Base-by-base conservation (phyloP, 768 basidiomycete genomes). In the Arthromyces matolae region DNA sequence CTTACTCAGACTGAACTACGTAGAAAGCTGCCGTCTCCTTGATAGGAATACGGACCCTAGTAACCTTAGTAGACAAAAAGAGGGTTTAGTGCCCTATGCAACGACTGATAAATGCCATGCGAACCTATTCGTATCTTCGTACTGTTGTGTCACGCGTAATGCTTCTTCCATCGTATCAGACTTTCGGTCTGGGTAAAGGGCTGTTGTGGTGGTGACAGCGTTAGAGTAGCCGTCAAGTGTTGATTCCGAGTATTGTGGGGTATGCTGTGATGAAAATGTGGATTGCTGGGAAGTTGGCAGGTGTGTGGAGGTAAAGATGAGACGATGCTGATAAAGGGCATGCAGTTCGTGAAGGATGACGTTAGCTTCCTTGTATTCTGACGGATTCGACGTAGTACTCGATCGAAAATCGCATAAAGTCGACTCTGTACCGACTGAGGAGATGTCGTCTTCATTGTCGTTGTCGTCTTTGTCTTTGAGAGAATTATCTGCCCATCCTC, bases 121-220 rank as follows among this genome's bases (percentile, higher is more conserved):
- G n/a, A n/a, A 84, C 87, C 70, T 83, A 61, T 89, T 89, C 0
- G 71, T 70, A 44, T 76, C 74, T 60, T 82, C 83, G 48, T 89
- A 89, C 12, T 72, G 76, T 49, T 81, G 74, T 36, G 71, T 71
- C 13, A 85, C 83, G 12, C 63, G 65, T 27, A 67, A 59, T 1
- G 68, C 63, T 61, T 84, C 79, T 42, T 76, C 52, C 27, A 14
- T 23, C 22, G 51, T 19, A 38, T 50, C 38, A 18, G 16, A 27
- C 23, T 24, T 27, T 18, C 28, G 14, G 27, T 39, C 46, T 18
- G 52, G 36, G 13, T 19, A 42, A 39, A 14, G 42, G 16, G 33
- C 31, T 5, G 37, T 38, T 28, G 35, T 34, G 14, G 45, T 23
- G 34, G 39, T 31, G 12, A 20, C 3, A 13, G n/a, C 23, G 27